These are phyloP conservation scores for Trichoderma harzianum DNA, from an alignment of 2,329 filamentous ascomycete genomes.

Conservation along the genomic window DNA sequence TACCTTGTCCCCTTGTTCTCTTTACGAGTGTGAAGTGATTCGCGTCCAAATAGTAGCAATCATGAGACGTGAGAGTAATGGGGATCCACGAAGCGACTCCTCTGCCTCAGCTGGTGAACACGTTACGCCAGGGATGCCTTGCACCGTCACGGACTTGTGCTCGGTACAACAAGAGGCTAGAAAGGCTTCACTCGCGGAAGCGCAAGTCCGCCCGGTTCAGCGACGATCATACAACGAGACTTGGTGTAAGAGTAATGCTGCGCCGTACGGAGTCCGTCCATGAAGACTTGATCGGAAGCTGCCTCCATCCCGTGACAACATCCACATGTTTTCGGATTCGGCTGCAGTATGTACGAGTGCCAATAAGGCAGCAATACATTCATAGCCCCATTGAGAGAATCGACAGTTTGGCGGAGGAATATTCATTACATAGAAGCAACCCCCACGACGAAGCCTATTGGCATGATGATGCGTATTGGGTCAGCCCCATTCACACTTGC, in stretches of 20 bases:
- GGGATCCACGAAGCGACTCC: neutral
- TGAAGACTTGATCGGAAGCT: neutral
- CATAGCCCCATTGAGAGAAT: neutral
- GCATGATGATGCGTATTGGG: neutral
- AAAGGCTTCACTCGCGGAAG: neutral
- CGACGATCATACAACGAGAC: neutral
- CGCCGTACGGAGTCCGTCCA: neutral
- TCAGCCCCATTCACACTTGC: neutral
- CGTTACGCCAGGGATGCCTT: neutral
- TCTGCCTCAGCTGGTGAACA: neutral
- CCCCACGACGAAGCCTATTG: constrained; percentile 10
- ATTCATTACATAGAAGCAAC: constrained; percentile 8
- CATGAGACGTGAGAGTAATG: neutral
- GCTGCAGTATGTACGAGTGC: neutral
- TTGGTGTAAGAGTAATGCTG: neutral
- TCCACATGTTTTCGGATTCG: neutral
- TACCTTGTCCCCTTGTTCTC: neutral
- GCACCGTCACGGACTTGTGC: neutral
- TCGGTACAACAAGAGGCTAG: constrained; percentile 1
- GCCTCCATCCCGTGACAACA: constrained; percentile 5
- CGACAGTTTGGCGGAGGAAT: neutral
- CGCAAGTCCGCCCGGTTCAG: neutral
- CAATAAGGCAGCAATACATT: constrained; percentile 10
- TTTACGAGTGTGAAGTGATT: neutral
- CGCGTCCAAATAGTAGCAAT: neutral